Evolutionary conservation across 139 green algal species (phyloP).

Genomic region (Tetradesmus obliquus): DNA sequence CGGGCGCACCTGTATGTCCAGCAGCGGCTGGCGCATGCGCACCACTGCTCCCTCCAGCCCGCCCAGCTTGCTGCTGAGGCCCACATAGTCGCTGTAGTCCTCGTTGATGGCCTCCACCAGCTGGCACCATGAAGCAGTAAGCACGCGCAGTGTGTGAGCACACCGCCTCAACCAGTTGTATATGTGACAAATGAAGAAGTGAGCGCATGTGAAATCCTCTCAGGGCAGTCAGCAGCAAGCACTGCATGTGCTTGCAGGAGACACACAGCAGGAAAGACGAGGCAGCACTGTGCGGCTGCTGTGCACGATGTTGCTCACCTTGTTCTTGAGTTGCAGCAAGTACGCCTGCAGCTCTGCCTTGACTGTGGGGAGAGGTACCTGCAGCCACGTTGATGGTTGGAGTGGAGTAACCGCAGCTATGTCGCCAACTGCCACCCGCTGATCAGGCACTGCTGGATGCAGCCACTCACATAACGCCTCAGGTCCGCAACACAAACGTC

Average conservation of each 20-base stretch:
- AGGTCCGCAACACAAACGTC: conserved; percentile 86
- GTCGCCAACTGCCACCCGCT: neutral
- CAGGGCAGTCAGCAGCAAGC: neutral
- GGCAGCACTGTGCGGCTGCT: neutral
- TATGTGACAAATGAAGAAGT: no score
- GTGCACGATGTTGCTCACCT: conserved; percentile 54
- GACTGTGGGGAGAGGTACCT: conserved; percentile 92
- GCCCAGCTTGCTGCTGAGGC: conserved; percentile 85
- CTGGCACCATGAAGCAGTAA: neutral
- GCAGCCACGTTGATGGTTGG: neutral
- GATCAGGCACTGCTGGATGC: conserved; percentile 1
- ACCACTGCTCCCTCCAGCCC: conserved; percentile 89
- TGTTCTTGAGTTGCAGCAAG: conserved; percentile 76
- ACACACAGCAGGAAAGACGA: neutral
- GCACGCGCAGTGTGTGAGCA: neutral
- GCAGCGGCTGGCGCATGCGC: conserved; percentile 86
- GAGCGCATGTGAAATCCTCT: no score
- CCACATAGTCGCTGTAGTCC: conserved; percentile 96
- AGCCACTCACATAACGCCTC: conserved; percentile 73
- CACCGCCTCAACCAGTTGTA: neutral
- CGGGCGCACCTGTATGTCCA: conserved; percentile 70
- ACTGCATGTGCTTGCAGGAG: neutral
- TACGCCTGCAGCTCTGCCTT: conserved; percentile 83
- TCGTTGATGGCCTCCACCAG: conserved; percentile 95
- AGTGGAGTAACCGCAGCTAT: neutral